These are phyloP conservation scores for Macrocystidia cucumis DNA, from an alignment of 1,284 basidiomycete species.

Conservation along the genomic window DNA sequence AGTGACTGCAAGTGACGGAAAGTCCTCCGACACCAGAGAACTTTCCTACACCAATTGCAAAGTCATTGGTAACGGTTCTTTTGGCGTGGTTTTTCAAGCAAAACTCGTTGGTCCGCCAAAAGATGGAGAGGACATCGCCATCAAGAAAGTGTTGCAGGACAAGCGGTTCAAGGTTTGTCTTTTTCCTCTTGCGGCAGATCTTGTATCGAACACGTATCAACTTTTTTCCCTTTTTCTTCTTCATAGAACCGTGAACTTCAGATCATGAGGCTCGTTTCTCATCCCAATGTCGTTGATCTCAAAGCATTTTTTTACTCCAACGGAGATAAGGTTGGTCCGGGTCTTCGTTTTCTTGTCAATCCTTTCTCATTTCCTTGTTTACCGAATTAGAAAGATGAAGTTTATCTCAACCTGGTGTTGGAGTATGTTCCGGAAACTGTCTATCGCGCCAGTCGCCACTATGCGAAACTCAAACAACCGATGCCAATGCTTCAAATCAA, in stretches of 20 bases:
- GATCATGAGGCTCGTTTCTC: conserved; percentile 97
- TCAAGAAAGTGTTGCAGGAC: conserved; percentile 99
- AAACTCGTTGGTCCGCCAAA: conserved; percentile 58
- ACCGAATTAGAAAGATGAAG: conserved; percentile 87
- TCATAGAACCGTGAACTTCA: conserved; percentile 95
- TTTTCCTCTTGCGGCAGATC: conserved; percentile 12
- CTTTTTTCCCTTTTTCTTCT: conserved; percentile 9
- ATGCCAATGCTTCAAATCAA: conserved; percentile 99
- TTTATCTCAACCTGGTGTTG: conserved; percentile 98
- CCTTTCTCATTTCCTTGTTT: conserved; percentile 12
- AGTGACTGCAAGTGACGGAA: conserved; percentile 93
- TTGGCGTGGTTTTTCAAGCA: conserved; percentile 96
- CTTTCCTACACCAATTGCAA: conserved; percentile 97
- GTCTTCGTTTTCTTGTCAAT: conserved; percentile 9
- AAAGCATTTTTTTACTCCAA: conserved; percentile 99
- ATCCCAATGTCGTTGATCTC: conserved; percentile 98
- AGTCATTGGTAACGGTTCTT: conserved; percentile 97
- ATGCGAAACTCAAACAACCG: conserved; percentile 98
- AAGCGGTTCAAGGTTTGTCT: conserved; percentile 95
- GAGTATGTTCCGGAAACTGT: conserved; percentile 99
- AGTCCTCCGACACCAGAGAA: conserved; percentile 82
- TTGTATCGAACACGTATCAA: conserved; percentile 6
- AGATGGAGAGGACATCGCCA: conserved; percentile 85
- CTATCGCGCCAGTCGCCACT: conserved; percentile 97
- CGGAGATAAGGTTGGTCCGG: conserved; percentile 82